phyloP scores from a whole-genome alignment of 257 asterid genomes.

The Nicotiana knightiana region DNA sequence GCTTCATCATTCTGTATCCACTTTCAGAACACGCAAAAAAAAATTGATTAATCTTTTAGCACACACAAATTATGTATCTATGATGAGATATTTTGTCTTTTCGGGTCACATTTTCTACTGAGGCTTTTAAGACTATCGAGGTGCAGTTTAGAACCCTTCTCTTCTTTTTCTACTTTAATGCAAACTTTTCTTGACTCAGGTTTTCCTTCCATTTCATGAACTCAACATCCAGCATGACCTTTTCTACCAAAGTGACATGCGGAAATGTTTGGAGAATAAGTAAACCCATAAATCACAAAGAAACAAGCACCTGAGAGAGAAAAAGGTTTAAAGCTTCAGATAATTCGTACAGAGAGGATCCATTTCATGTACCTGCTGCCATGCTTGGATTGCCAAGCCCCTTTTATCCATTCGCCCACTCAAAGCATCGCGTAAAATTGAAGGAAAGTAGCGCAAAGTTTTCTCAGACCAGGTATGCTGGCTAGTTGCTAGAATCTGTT shows the following conservation, averaged over 20 bases:
- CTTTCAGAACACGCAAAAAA: not conserved
- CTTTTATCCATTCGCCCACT: constrained; percentile 73
- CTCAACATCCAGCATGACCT: not conserved
- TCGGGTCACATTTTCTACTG: not conserved
- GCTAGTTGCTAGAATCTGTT: constrained; percentile 85
- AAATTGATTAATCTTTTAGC: not conserved
- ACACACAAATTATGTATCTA: not conserved
- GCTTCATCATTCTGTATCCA: not conserved
- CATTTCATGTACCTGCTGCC: constrained; percentile 72
- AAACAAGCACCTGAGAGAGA: not conserved
- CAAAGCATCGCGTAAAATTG: constrained; percentile 80
- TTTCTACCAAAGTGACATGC: not conserved
- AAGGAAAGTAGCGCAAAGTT: constrained; percentile 85
- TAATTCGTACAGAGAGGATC: not conserved
- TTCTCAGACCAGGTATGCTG: constrained; percentile 99
- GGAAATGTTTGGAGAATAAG: not conserved
- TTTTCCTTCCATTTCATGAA: not conserved
- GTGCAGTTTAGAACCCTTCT: not conserved
- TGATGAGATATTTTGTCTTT: not conserved
- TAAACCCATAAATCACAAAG: not conserved
- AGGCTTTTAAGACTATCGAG: not conserved
- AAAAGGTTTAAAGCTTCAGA: not conserved
- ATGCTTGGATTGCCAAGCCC: constrained; percentile 81
- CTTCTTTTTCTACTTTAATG: not conserved
- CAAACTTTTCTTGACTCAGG: not conserved